Conservation (phyloP, 768 basidiomycete species). For the Tylopilus cervinicoccineus region DNA sequence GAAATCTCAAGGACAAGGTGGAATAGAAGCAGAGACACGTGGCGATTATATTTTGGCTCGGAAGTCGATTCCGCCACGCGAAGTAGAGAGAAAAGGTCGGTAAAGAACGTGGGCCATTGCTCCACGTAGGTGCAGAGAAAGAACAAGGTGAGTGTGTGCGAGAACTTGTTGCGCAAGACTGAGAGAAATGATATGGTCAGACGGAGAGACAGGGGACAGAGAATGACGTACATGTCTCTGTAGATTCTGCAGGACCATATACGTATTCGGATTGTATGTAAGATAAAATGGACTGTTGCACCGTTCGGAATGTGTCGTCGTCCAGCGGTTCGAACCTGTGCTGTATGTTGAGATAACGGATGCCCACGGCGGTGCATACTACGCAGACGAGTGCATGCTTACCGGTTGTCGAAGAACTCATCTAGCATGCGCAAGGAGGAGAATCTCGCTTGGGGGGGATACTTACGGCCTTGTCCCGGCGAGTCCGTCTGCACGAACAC, state of each 20-base stretch:
- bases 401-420: slow-evolving; percentile 81
- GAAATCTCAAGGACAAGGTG: slow-evolving; percentile 93
- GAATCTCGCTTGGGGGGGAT: slow-evolving; percentile 71
- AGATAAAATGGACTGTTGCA: slow-evolving; percentile 73
- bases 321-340: slow-evolving; percentile 63
- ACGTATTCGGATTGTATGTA: slow-evolving; percentile 91
- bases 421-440: slow-evolving; percentile 78
- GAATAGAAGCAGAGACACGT: slow-evolving; percentile 86
- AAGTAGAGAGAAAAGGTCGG: slow-evolving; percentile 71
- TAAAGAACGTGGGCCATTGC: slow-evolving; percentile 85
- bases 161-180: slow-evolving; percentile 95
- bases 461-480: slow-evolving; percentile 56
- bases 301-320: slow-evolving; percentile 59
- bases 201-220: background rate
- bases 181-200: slow-evolving; percentile 14
- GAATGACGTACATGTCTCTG: slow-evolving; percentile 66
- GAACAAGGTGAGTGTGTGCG: slow-evolving; percentile 83
- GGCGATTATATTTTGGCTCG: slow-evolving; percentile 66
- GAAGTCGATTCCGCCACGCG: slow-evolving; percentile 54
- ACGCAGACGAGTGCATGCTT: slow-evolving; percentile 31
- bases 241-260: slow-evolving; percentile 77
- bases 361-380: background rate
- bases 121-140: slow-evolving; percentile 85
- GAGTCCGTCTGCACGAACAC: slow-evolving; percentile 63
- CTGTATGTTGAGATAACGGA: slow-evolving; percentile 8